These are phyloP conservation scores for Talaromyces sp. DNA, from an alignment of 2,329 filamentous ascomycete genomes.

Conservation along the genomic window DNA sequence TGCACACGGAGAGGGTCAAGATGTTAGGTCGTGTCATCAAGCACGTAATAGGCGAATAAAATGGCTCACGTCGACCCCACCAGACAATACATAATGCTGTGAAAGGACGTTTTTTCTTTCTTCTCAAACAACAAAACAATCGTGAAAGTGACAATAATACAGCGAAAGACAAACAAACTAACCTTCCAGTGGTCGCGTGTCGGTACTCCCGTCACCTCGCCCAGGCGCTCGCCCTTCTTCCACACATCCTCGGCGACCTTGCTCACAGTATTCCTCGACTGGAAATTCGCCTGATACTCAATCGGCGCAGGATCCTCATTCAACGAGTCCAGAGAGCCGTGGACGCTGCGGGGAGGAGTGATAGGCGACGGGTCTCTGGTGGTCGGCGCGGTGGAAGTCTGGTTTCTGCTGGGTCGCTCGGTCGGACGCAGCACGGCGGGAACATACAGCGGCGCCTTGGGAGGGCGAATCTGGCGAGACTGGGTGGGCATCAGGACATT, in stretches of 20 bases:
- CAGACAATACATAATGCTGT: conserved; percentile 3
- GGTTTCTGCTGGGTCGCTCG: conserved; percentile 38
- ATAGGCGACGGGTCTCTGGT: conserved; percentile 40
- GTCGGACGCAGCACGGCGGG: conserved; percentile 62
- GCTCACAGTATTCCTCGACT: conserved; percentile 41
- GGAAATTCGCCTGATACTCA: conserved; percentile 41
- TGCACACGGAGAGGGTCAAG: background rate
- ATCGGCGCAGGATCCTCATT: conserved; percentile 34
- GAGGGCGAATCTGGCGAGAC: conserved; percentile 56
- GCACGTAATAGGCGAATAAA: conserved; percentile 20
- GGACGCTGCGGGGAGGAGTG: conserved; percentile 53
- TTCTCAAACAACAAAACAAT: background rate
- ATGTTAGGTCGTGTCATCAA: conserved; percentile 5
- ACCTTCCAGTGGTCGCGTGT: conserved; percentile 66
- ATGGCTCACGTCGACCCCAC: conserved; percentile 17
- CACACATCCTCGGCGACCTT: conserved; percentile 53
- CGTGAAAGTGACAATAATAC: background rate
- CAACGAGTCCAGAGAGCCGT: conserved; percentile 52
- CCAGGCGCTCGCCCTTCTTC: conserved; percentile 51
- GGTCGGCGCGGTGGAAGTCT: background rate
- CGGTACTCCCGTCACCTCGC: conserved; percentile 57
- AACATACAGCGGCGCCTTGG: conserved; percentile 60
- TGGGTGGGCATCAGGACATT: conserved; percentile 40
- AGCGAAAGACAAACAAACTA: conserved; percentile 29
- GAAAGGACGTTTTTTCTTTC: background rate